Conservation (phyloP, 768 basidiomycete genomes). For the Lactarius hengduanensis region DNA sequence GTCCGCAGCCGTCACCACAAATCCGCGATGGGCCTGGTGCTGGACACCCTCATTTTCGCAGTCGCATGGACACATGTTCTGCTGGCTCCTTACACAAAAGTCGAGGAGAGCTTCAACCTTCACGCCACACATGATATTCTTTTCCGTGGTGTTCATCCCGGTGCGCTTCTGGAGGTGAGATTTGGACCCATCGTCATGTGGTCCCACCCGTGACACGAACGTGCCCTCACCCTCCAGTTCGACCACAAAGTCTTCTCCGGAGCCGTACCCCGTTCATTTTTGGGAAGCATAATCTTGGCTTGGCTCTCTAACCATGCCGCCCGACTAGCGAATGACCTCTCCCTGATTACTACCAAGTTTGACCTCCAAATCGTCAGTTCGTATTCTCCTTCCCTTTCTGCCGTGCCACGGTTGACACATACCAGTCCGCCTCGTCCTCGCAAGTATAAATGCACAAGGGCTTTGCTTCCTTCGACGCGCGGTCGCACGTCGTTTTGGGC, state of each 20-base stretch:
- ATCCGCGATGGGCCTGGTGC: conserved; percentile 37
- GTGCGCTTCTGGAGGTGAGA: conserved; percentile 46
- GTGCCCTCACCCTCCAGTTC: conserved; percentile 50
- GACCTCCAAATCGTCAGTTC: conserved; percentile 70
- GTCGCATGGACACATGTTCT: conserved; percentile 66
- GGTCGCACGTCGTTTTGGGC: conserved; percentile 63
- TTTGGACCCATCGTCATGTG: not conserved
- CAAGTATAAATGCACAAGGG: conserved; percentile 58
- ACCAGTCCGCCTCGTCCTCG: conserved; percentile 73
- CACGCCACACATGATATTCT: conserved; percentile 90
- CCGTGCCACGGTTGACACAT: not conserved
- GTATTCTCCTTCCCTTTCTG: conserved; percentile 31
- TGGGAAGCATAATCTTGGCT: conserved; percentile 71
- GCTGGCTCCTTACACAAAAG: conserved; percentile 88
- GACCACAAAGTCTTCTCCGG: conserved; percentile 91
- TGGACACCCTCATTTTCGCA: conserved; percentile 52
- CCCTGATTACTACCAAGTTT: conserved; percentile 52
- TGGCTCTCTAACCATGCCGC: conserved; percentile 53
- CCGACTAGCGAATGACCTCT: conserved; percentile 41
- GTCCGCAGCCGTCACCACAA: not conserved
- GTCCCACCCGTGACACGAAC: not conserved
- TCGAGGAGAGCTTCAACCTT: conserved; percentile 95
- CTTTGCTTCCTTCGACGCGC: conserved; percentile 65
- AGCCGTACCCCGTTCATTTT: conserved; percentile 84
- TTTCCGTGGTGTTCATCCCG: conserved; percentile 59